Conservation (phyloP, 306 rosid species). For the Hippophae rhamnoides region DNA sequence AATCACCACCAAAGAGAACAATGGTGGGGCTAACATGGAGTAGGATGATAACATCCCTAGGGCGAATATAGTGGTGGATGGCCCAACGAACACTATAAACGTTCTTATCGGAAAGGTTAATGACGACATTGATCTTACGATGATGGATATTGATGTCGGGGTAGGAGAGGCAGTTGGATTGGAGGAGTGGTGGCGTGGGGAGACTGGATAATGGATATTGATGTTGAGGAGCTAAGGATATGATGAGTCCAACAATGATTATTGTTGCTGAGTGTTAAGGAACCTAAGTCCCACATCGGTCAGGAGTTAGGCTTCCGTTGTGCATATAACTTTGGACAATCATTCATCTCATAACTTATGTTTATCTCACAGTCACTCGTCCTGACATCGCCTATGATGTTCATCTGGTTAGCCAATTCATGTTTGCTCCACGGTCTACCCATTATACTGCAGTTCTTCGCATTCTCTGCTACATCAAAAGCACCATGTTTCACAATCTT, state of each 20-base stretch:
- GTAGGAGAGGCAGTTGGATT: conserved; percentile 49
- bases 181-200: conserved; percentile 45
- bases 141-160: conserved; percentile 84
- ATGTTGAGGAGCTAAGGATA: conserved; percentile 82
- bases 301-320: too few relatives aligned
- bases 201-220: conserved; percentile 82
- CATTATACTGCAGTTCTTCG: too few relatives aligned
- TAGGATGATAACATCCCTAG: conserved; percentile 91
- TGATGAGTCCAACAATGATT: conserved; percentile 24
- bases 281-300: too few relatives aligned
- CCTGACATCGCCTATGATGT: too few relatives aligned
- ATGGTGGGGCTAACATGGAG: conserved; percentile 95
- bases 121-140: conserved; percentile 84
- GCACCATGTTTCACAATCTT: too few relatives aligned
- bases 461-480: too few relatives aligned
- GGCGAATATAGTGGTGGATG: conserved; percentile 83
- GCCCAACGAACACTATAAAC: conserved; percentile 96
- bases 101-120: conserved; percentile 87
- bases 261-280: conserved; percentile 20
- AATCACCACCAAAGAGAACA: conserved; percentile 95
- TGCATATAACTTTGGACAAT: too few relatives aligned
- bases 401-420: too few relatives aligned
- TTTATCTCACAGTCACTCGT: too few relatives aligned
- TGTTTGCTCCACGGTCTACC: too few relatives aligned
- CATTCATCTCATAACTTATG: too few relatives aligned